Conservation (phyloP, 768 basidiomycete species). For the Trametes sanguinea region DNA sequence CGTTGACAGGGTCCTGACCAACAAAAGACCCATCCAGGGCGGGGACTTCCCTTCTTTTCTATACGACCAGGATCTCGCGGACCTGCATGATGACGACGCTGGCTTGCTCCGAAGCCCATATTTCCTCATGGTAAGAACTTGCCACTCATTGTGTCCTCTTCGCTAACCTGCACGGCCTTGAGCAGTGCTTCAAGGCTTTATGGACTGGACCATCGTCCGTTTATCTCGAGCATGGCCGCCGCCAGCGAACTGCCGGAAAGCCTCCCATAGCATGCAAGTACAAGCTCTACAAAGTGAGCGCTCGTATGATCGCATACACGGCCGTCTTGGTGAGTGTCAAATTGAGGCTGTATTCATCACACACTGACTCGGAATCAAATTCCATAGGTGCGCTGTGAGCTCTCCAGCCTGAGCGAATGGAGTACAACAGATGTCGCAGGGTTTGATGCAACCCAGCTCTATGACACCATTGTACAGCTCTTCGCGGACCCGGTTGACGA, state of each 20-base stretch:
- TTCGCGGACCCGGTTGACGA: neutral
- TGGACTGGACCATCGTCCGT: neutral
- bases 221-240: neutral
- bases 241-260: neutral
- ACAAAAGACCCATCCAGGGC: neutral
- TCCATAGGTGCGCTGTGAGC: neutral
- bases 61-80: neutral
- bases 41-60: slow-evolving; percentile 1
- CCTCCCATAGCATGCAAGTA: neutral
- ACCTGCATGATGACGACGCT: neutral
- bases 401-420: neutral
- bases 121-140: neutral
- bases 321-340: neutral
- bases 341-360: neutral
- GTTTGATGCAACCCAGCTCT: neutral
- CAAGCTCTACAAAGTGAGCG: neutral
- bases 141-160: too few species aligned
- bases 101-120: neutral
- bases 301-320: neutral
- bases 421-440: neutral
- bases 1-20: neutral
- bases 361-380: neutral
- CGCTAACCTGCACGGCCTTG: neutral
- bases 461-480: neutral
- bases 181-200: neutral